A percentile compares a stretch with the other conserved stretches of the same genome.
phyloP scores from a whole-genome alignment of 2,329 filamentous ascomycete species.

The Sporothrix schenckii region DNA sequence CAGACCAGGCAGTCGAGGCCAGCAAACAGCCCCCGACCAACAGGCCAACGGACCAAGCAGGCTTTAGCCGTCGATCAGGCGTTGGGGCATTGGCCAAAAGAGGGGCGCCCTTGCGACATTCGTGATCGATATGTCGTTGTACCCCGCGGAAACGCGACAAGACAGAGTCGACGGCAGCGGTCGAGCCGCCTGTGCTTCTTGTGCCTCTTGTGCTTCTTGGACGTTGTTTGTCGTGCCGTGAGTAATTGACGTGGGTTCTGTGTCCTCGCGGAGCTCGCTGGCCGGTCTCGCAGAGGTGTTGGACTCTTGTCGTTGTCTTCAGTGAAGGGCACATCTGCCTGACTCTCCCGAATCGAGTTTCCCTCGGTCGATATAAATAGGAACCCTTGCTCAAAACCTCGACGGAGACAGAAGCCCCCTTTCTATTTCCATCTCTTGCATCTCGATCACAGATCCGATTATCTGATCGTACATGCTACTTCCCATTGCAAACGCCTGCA shows the following conservation, averaged over 20 bases:
- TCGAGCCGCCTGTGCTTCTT: too few species aligned
- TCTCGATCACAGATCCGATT: not conserved
- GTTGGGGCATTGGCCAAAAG: conserved; percentile 3
- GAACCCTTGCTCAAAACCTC: not conserved
- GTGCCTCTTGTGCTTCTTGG: too few species aligned
- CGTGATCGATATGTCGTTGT: conserved; percentile 27
- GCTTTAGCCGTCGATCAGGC: conserved; percentile 12
- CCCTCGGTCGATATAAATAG: conserved; percentile 8
- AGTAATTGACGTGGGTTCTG: too few species aligned
- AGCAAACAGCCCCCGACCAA: too few species aligned
- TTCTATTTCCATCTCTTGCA: not conserved
- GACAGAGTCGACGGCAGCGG: not conserved
- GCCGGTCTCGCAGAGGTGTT: not conserved
- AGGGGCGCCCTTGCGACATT: conserved; percentile 26
- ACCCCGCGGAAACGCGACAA: not conserved
- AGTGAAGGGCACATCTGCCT: not conserved
- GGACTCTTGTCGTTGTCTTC: not conserved
- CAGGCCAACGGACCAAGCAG: not conserved
- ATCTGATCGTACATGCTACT: not conserved
- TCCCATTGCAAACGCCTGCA: not conserved
- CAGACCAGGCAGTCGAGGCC: not conserved
- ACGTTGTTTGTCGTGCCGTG: too few species aligned
- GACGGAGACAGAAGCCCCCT: not conserved
- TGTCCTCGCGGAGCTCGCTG: conserved; percentile 21
- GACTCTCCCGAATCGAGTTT: not conserved